These are phyloP conservation scores for Allantophomopsis lycopodina DNA, from an alignment of 2,329 filamentous ascomycete species.

Conservation along the genomic window DNA sequence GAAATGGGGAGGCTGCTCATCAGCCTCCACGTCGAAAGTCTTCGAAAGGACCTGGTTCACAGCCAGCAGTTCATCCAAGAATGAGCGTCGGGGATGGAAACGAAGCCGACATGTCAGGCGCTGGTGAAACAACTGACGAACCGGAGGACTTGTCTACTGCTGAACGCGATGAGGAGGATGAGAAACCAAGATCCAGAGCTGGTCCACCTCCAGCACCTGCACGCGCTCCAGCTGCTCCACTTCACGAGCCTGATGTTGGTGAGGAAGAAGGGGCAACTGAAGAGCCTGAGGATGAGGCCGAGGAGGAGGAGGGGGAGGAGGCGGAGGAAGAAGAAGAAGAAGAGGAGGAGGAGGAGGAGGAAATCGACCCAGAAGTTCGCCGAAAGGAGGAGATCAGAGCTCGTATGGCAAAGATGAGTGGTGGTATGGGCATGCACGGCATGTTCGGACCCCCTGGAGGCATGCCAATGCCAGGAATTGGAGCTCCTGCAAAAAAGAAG, in stretches of 20 bases:
- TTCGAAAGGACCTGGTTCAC: constrained; percentile 26
- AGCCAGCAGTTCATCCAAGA: constrained; percentile 8
- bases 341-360: constrained; percentile 68
- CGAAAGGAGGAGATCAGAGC: constrained; percentile 81
- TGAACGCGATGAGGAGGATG: constrained; percentile 64
- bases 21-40: constrained; percentile 37
- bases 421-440: constrained; percentile 90
- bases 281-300: constrained; percentile 23
- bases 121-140: constrained; percentile 48
- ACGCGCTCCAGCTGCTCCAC: constrained; percentile 24
- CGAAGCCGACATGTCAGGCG: constrained; percentile 51
- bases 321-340: constrained; percentile 39
- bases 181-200: constrained; percentile 22
- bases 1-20: constrained; percentile 24
- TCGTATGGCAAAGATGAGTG: constrained; percentile 97
- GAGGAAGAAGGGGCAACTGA: constrained; percentile 30
- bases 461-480: constrained; percentile 44
- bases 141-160: constrained; percentile 42
- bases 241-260: constrained; percentile 24
- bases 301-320: no score
- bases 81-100: constrained; percentile 43
- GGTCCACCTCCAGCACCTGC: constrained; percentile 20
- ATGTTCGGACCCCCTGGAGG: constrained; percentile 70
- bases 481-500: constrained; percentile 40
- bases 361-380: constrained; percentile 75